These are phyloP conservation scores for Scutellaria baicalensis DNA, from an alignment of 257 asterid genomes.

Conservation along the genomic window DNA sequence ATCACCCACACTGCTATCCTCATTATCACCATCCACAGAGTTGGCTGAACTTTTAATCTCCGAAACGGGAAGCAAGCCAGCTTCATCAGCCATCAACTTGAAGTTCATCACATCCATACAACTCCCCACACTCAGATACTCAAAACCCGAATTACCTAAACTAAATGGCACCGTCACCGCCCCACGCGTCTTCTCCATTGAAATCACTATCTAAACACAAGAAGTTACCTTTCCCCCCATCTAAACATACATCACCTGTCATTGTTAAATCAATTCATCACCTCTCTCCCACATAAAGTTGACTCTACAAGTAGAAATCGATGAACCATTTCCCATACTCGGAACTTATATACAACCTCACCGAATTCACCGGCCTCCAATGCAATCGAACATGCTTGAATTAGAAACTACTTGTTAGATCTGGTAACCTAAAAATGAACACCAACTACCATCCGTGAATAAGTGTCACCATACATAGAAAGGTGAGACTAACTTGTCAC, in stretches of 20 bases:
- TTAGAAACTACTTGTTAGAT: constrained; percentile 33
- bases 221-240: constrained; percentile 37
- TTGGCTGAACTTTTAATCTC: constrained; percentile 25
- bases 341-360: constrained; percentile 8
- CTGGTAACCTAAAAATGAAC: constrained; percentile 34
- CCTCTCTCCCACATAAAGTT: constrained; percentile 24
- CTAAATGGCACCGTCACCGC: constrained; percentile 52
- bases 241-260: constrained; percentile 42
- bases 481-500: constrained; percentile 24
- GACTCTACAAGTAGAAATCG: constrained; percentile 16
- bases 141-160: constrained; percentile 40
- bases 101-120: constrained; percentile 39
- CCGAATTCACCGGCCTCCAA: constrained; percentile 16
- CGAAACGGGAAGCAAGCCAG: constrained; percentile 24
- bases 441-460: constrained; percentile 34
- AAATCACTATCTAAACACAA: constrained; percentile 35
- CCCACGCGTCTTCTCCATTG: constrained; percentile 48
- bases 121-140: constrained; percentile 21
- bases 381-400: constrained; percentile 12
- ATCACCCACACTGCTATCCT: constrained; percentile 27
- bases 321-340: constrained; percentile 34
- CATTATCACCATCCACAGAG: constrained; percentile 25
- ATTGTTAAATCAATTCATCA: constrained; percentile 41
- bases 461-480: constrained; percentile 15
- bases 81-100: constrained; percentile 34